Conservation (phyloP, 108 stramenopile genomes). For the Cyclostephanos tholiformis region DNA sequence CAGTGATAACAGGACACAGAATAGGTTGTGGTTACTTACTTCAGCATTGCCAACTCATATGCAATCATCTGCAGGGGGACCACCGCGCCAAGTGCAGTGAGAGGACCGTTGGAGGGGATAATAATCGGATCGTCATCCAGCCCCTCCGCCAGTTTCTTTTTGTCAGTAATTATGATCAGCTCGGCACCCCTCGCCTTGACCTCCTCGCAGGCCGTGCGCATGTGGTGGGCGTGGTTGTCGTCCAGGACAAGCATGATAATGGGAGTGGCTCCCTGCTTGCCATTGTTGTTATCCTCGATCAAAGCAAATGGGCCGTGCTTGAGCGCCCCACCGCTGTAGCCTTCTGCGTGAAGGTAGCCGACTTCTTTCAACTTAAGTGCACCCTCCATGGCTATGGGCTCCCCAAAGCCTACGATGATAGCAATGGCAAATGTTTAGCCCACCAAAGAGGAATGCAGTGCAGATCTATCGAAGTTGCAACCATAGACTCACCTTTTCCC, state of each 20-base stretch:
- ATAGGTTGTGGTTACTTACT: conserved; percentile 14
- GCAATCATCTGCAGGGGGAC: conserved; percentile 85
- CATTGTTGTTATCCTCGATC: conserved; percentile 66
- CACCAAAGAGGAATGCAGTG: background rate
- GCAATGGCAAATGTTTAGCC: background rate
- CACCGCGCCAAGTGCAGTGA: conserved; percentile 76
- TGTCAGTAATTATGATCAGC: conserved; percentile 73
- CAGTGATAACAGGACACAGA: background rate
- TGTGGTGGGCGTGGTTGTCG: conserved; percentile 77
- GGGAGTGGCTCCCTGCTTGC: conserved; percentile 77
- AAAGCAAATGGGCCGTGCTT: conserved; percentile 91
- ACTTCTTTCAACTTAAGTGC: conserved; percentile 92
- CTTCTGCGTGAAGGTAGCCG: conserved; percentile 88
- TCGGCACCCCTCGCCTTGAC: conserved; percentile 84
- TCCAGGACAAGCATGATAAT: conserved; percentile 85
- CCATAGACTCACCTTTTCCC: conserved; percentile 62
- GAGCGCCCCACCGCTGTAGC: conserved; percentile 88
- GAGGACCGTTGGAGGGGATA: conserved; percentile 75
- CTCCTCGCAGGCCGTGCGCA: conserved; percentile 75
- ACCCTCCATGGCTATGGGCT: conserved; percentile 84
- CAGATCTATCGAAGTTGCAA: background rate
- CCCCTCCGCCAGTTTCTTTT: conserved; percentile 70
- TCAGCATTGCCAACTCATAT: conserved; percentile 83
- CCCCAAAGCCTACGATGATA: conserved; percentile 47
- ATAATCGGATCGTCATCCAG: conserved; percentile 74